Evolutionary conservation across 306 rosid species (phyloP).

Genomic region (Carpinus fangiana): DNA sequence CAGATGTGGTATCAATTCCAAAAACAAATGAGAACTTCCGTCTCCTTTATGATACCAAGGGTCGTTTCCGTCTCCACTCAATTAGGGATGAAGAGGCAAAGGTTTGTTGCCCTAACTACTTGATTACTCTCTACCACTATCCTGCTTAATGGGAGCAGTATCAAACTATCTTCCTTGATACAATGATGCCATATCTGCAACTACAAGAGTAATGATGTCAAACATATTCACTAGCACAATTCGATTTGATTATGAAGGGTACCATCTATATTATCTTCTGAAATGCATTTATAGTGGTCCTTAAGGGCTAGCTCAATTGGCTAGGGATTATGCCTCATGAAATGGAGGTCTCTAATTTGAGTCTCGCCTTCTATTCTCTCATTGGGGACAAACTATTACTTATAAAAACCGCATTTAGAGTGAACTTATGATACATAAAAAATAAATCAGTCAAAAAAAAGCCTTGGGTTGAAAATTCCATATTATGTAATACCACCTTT

Average conservation of each 20-base stretch:
- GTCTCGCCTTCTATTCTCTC: too few species aligned
- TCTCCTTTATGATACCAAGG: constrained; percentile 77
- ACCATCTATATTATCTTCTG: too few species aligned
- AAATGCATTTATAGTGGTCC: too few species aligned
- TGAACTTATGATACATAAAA: not conserved
- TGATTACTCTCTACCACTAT: not conserved
- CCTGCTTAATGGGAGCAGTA: too few species aligned
- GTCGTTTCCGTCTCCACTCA: constrained; percentile 73
- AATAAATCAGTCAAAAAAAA: not conserved
- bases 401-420: too few species aligned
- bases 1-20: constrained; percentile 81
- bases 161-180: not conserved
- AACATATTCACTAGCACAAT: too few species aligned
- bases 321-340: too few species aligned
- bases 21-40: constrained; percentile 73
- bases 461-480: not conserved
- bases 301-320: too few species aligned
- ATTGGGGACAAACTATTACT: too few species aligned
- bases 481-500: not conserved
- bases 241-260: not conserved
- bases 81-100: constrained; percentile 82
- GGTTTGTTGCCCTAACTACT: constrained; percentile 36
- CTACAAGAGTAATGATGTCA: not conserved
- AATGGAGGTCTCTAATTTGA: too few species aligned
- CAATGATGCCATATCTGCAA: not conserved